phyloP scores from a whole-genome alignment of 2,329 filamentous ascomycete genomes.

The Colletotrichum sp. region DNA sequence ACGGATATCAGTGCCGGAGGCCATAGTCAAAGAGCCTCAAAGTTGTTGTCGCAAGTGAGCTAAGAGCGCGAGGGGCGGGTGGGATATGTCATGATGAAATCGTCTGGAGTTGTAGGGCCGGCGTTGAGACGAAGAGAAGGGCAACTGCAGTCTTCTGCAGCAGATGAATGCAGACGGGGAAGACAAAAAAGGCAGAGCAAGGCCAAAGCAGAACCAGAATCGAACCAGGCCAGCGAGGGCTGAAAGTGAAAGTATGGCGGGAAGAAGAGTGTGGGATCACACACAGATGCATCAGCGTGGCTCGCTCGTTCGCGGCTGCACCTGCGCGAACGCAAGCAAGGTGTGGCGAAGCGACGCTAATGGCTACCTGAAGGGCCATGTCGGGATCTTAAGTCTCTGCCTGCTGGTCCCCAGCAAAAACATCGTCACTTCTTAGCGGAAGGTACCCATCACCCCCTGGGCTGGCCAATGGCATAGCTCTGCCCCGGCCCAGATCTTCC shows the following conservation, averaged over 20 bases:
- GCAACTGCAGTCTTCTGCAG: not conserved
- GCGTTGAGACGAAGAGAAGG: constrained; percentile 15
- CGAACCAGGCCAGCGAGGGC: not conserved
- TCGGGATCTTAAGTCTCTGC: constrained; percentile 10
- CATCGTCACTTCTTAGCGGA: constrained; percentile 10
- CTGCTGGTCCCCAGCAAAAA: not conserved
- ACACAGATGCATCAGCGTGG: not conserved
- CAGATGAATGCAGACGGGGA: not conserved
- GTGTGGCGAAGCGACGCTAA: constrained; percentile 16
- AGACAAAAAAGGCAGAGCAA: not conserved
- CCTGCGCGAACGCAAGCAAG: constrained; percentile 1
- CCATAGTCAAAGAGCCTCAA: not conserved
- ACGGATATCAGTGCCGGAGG: not conserved
- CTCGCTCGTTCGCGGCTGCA: not conserved
- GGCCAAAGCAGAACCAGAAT: not conserved
- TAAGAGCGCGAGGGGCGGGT: not conserved
- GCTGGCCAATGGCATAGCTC: not conserved
- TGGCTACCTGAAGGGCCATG: constrained; percentile 2
- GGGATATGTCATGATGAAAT: constrained; percentile 15
- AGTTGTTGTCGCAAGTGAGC: not conserved
- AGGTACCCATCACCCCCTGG: not conserved
- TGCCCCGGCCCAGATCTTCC: constrained; percentile 5
- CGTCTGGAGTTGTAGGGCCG: constrained; percentile 14
- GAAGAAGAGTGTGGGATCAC: not conserved
- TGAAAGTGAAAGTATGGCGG: not conserved